Percentiles rank a stretch among this genome's conserved stretches.
Conservation (phyloP, 2,329 filamentous ascomycete species). For the Xylaria sp. region DNA sequence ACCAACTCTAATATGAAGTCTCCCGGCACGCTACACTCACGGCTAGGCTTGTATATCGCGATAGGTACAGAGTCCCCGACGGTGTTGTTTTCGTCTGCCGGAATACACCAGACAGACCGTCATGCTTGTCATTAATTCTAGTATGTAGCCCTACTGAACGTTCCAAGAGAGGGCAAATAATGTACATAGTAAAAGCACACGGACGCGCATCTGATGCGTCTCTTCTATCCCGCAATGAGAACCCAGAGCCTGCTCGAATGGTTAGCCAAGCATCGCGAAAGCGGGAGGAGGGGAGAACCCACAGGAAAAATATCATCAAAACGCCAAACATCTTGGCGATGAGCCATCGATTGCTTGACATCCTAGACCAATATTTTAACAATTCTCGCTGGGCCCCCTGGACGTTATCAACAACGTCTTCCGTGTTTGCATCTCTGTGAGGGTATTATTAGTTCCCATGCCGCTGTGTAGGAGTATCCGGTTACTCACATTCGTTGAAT, state of each 20-base stretch:
- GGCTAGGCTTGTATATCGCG: not conserved
- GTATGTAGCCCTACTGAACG: constrained; percentile 16
- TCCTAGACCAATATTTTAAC: constrained; percentile 94
- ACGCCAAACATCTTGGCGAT: constrained; percentile 86
- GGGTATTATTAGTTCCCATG: not conserved
- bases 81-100: not conserved
- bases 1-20: not conserved
- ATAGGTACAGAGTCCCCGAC: not conserved
- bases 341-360: constrained; percentile 94
- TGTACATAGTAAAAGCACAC: constrained; percentile 32
- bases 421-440: constrained; percentile 92
- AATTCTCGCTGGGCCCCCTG: constrained; percentile 92
- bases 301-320: constrained; percentile 90
- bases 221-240: constrained; percentile 58
- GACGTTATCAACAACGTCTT: constrained; percentile 98
- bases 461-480: too few species aligned
- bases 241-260: constrained; percentile 60
- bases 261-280: constrained; percentile 14
- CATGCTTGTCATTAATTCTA: constrained; percentile 10
- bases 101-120: not conserved
- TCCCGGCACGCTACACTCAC: not conserved
- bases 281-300: constrained; percentile 33
- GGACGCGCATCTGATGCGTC: constrained; percentile 6
- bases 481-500: constrained; percentile 62
- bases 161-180: constrained; percentile 21